These are phyloP conservation scores for Cucurbitaria berberidis DNA, from an alignment of 2,329 filamentous ascomycete species.

Conservation along the genomic window DNA sequence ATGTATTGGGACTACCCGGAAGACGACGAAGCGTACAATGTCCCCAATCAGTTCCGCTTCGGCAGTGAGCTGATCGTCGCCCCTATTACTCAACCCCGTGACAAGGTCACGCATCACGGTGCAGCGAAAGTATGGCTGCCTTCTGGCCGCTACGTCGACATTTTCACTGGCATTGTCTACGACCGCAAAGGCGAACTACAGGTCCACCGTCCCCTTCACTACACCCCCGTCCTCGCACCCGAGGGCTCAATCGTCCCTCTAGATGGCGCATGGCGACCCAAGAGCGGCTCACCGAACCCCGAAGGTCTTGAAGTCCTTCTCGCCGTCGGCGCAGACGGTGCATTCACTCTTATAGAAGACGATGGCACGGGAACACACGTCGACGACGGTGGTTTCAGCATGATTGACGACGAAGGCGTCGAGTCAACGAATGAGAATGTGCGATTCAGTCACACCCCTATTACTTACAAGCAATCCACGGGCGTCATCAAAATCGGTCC, in stretches of 20 bases:
- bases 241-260: slow-evolving; percentile 66
- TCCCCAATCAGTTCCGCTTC: slow-evolving; percentile 66
- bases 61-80: slow-evolving; percentile 63
- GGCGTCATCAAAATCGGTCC: slow-evolving; percentile 46
- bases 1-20: slow-evolving; percentile 68
- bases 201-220: slow-evolving; percentile 58
- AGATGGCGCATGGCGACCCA: slow-evolving; percentile 52
- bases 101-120: slow-evolving; percentile 55
- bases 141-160: slow-evolving; percentile 60
- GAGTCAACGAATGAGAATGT: slow-evolving; percentile 35
- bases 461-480: slow-evolving; percentile 47
- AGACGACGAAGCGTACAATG: slow-evolving; percentile 60
- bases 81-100: slow-evolving; percentile 61
- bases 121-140: slow-evolving; percentile 64
- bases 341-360: slow-evolving; percentile 60
- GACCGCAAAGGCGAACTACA: slow-evolving; percentile 61
- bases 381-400: slow-evolving; percentile 45
- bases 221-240: slow-evolving; percentile 60
- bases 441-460: slow-evolving; percentile 41
- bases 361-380: slow-evolving; percentile 43
- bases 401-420: slow-evolving; percentile 51
- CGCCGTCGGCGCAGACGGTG: slow-evolving; percentile 55
- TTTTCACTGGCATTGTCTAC: slow-evolving; percentile 65
- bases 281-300: slow-evolving; percentile 59
- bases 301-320: slow-evolving; percentile 57